These are phyloP conservation scores for Stylonectria norvegica DNA, from an alignment of 2,329 filamentous ascomycete genomes.

Conservation along the genomic window DNA sequence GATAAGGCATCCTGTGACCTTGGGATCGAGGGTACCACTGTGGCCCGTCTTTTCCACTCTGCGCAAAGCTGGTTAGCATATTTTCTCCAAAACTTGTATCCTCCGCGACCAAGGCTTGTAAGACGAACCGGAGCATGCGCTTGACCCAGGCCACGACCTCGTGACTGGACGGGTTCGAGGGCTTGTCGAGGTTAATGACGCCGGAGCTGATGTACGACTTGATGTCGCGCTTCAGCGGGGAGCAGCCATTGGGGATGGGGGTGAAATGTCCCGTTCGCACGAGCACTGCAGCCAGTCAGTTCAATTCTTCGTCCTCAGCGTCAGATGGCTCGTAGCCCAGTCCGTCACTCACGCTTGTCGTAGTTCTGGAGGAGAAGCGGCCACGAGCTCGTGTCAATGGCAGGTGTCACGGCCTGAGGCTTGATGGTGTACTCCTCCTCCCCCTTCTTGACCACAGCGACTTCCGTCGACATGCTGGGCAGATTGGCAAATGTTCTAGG, in stretches of 20 bases:
- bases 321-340: slow-evolving; percentile 2
- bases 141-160: slow-evolving; percentile 99
- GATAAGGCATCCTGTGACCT: slow-evolving; percentile 94
- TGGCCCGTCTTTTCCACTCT: slow-evolving; percentile 87
- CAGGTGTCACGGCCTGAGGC: slow-evolving; percentile 76
- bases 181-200: slow-evolving; percentile 86
- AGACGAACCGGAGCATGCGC: slow-evolving; percentile 78
- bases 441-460: slow-evolving; percentile 32
- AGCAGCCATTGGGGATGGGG: slow-evolving; percentile 88
- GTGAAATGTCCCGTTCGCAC: slow-evolving; percentile 96
- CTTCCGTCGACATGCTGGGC: slow-evolving; percentile 46
- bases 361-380: slow-evolving; percentile 95
- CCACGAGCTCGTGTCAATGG: slow-evolving; percentile 84
- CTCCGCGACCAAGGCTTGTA: slow-evolving; percentile 7
- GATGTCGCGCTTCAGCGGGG: slow-evolving; percentile 87
- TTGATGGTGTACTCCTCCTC: slow-evolving; percentile 81
- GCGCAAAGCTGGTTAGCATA: no score
- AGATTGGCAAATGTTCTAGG: no score
- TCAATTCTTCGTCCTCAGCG: slow-evolving; percentile 8
- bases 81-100: slow-evolving; percentile 8
- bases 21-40: slow-evolving; percentile 96
- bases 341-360: slow-evolving; percentile 67
- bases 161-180: slow-evolving; percentile 95
- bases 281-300: slow-evolving; percentile 58
- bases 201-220: slow-evolving; percentile 97